Percentiles rank a stretch among this genome's conserved stretches.
These are phyloP conservation scores for Coniochaeta pulveracea DNA, from an alignment of 2,329 filamentous ascomycete species.

Conservation along the genomic window DNA sequence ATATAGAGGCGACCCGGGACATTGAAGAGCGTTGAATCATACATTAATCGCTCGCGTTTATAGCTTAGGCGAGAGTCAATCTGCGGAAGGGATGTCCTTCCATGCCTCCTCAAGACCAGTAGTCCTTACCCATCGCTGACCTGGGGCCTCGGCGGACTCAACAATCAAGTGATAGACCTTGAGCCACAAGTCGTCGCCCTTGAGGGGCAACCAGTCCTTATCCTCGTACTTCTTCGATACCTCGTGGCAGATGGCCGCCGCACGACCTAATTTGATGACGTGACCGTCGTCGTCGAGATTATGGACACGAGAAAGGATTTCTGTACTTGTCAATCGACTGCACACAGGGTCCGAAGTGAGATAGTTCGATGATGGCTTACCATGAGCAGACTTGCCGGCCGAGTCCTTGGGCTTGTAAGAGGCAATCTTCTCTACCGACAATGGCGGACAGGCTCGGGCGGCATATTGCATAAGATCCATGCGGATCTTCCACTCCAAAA, in stretches of 20 bases:
- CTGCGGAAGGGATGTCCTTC: no score
- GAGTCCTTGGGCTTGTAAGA: constrained; percentile 42
- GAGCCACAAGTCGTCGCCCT: constrained; percentile 46
- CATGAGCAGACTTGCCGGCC: no score
- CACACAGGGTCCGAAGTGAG: no score
- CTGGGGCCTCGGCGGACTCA: constrained; percentile 45
- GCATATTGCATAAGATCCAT: constrained; percentile 65
- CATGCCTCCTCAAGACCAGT: constrained; percentile 57
- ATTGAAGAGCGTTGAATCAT: no score
- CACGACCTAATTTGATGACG: constrained; percentile 61
- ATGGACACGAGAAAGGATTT: constrained; percentile 35
- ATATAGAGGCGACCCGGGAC: no score
- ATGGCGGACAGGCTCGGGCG: constrained; percentile 50
- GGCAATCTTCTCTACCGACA: constrained; percentile 47
- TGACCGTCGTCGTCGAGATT: constrained; percentile 66
- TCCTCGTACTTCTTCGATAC: constrained; percentile 32
- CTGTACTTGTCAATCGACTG: no score
- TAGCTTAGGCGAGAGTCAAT: no score
- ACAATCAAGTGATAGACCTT: constrained; percentile 49
- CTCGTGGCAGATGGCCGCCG: constrained; percentile 52
- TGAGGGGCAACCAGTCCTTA: constrained; percentile 38
- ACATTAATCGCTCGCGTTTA: no score
- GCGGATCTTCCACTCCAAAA: constrained; percentile 76
- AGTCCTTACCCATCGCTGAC: constrained; percentile 46
- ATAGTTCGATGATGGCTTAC: no score